A percentile compares a stretch with the other conserved stretches of the same genome.
Conservation (phyloP, 192 early-diverging fungal genomes). For the Coemansia brasiliensis region DNA sequence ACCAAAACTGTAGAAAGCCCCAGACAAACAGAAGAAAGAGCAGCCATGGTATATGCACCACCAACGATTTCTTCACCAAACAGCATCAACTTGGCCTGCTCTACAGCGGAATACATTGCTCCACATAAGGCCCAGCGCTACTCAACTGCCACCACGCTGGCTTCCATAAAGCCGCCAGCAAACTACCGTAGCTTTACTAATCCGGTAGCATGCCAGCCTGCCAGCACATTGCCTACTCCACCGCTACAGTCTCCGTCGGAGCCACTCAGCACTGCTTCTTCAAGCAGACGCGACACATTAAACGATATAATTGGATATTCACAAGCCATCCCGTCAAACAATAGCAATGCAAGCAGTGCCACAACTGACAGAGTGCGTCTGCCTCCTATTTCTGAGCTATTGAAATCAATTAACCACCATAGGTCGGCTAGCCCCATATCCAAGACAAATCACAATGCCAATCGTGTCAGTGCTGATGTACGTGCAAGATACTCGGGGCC, state of each 20-base stretch:
- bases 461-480: too few species aligned
- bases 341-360: neutral
- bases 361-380: conserved; percentile 13
- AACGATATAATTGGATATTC: neutral
- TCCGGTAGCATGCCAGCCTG: neutral
- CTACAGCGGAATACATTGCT: too few species aligned
- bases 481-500: neutral
- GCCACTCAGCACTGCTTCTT: neutral
- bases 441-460: too few species aligned
- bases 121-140: too few species aligned
- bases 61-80: too few species aligned
- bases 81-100: too few species aligned
- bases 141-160: neutral
- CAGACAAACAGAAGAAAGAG: too few species aligned
- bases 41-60: too few species aligned
- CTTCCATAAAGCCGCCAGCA: neutral
- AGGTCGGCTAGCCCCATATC: too few species aligned
- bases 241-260: neutral
- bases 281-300: conserved; percentile 1
- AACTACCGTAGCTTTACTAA: conserved; percentile 3
- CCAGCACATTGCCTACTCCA: neutral
- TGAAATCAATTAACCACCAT: conserved; percentile 13
- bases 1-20: too few species aligned
- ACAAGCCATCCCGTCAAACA: too few species aligned
- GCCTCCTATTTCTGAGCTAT: conserved; percentile 43